Evolutionary conservation across 192 early-diverging fungal genomes (phyloP).

Genomic region (Coemansia nantahalensis): DNA sequence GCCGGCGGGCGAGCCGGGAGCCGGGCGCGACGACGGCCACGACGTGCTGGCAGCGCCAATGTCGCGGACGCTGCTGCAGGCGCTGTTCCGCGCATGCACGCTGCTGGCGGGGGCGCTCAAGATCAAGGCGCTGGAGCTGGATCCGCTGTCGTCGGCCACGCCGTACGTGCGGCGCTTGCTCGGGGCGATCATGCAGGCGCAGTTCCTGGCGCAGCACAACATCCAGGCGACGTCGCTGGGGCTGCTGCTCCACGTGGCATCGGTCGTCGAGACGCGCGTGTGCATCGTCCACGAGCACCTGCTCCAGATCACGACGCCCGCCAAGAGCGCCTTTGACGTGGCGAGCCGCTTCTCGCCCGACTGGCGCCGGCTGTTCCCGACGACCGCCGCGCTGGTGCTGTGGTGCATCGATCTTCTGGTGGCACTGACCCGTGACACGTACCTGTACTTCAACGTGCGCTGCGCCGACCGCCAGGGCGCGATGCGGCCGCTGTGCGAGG

Average conservation of each 20-base stretch:
- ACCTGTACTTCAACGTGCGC: slow-evolving; percentile 43
- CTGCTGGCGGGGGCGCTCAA: slow-evolving; percentile 36
- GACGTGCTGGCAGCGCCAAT: slow-evolving; percentile 15
- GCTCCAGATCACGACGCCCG: slow-evolving; percentile 14
- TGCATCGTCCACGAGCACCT: slow-evolving; percentile 37
- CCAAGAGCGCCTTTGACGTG: slow-evolving; percentile 12
- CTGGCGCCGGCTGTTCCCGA: slow-evolving; percentile 35
- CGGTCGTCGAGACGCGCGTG: slow-evolving; percentile 46
- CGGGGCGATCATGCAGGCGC: slow-evolving; percentile 48
- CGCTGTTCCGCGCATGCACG: slow-evolving; percentile 37
- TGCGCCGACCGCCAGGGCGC: slow-evolving; percentile 32
- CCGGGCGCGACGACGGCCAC: not conserved
- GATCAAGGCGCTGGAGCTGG: slow-evolving; percentile 29
- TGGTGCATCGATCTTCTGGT: slow-evolving; percentile 51
- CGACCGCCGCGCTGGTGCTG: slow-evolving; percentile 44
- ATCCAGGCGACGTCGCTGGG: slow-evolving; percentile 49
- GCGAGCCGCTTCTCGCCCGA: slow-evolving; percentile 24
- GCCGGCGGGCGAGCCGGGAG: too few species aligned
- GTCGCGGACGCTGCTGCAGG: slow-evolving; percentile 45
- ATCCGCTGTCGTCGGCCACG: slow-evolving; percentile 39
- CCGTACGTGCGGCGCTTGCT: slow-evolving; percentile 45
- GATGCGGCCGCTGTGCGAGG: slow-evolving; percentile 35
- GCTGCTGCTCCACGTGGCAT: slow-evolving; percentile 39
- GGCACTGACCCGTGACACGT: slow-evolving; percentile 47
- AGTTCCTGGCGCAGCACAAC: slow-evolving; percentile 47